These are phyloP conservation scores for Vaccinium vitisidaea DNA, from an alignment of 148 eudicot genomes.

Conservation along the genomic window DNA sequence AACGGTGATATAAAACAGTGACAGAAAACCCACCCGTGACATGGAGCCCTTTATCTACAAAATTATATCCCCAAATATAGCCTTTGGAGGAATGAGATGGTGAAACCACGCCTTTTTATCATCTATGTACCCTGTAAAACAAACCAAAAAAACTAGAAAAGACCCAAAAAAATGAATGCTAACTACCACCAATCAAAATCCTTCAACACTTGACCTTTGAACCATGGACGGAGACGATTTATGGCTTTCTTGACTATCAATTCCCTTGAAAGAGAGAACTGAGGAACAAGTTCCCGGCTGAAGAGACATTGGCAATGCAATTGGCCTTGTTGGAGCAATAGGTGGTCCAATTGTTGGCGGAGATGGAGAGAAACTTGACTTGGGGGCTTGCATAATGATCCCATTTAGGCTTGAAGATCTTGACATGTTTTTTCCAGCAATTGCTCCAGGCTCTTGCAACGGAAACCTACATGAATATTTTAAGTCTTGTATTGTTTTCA, in stretches of 20 bases:
- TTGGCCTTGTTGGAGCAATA: constrained; percentile 38
- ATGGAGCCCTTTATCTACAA: constrained; percentile 17
- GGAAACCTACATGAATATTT: constrained; percentile 73
- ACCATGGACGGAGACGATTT: constrained; percentile 49
- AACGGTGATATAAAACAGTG: background rate
- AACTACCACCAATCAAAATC: constrained; percentile 59
- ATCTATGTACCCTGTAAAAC: constrained; percentile 23
- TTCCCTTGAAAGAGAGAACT: constrained; percentile 40
- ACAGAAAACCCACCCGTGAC: background rate
- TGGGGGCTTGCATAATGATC: constrained; percentile 37
- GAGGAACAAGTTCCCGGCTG: constrained; percentile 60
- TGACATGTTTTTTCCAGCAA: constrained; percentile 57
- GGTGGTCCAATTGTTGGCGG: constrained; percentile 40
- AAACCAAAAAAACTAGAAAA: constrained; percentile 11
- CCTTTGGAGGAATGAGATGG: background rate
- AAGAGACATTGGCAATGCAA: constrained; percentile 37
- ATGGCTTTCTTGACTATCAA: constrained; percentile 50
- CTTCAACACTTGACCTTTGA: constrained; percentile 75
- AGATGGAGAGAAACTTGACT: constrained; percentile 52
- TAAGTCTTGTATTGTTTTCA: constrained; percentile 72
- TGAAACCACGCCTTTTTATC: constrained; percentile 13
- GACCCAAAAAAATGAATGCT: constrained; percentile 22
- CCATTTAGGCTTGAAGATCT: constrained; percentile 77
- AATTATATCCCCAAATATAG: constrained; percentile 3
- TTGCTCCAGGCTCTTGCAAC: constrained; percentile 73